phyloP scores from a whole-genome alignment of 169 alveolate genomes.

The Eimeria falciformis region DNA sequence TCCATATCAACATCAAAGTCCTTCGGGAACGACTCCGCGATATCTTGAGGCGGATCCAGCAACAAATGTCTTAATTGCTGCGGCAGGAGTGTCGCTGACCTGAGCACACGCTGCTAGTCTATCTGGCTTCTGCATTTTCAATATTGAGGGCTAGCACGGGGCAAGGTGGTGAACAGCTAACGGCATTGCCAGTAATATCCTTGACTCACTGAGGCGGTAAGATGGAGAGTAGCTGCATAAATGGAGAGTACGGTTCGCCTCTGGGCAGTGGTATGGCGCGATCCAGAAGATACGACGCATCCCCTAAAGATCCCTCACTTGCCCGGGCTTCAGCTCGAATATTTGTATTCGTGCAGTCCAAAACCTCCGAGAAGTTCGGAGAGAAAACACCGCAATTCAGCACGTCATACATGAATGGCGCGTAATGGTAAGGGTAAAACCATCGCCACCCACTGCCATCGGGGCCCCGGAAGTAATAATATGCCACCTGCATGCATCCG shows the following conservation, averaged over 20 bases:
- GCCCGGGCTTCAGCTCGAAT: background rate
- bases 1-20: conserved; percentile 86
- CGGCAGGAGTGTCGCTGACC: conserved; percentile 71
- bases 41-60: conserved; percentile 63
- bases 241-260: conserved; percentile 96
- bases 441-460: conserved; percentile 95
- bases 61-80: conserved; percentile 28
- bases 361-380: conserved; percentile 10
- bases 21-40: conserved; percentile 69
- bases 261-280: conserved; percentile 73
- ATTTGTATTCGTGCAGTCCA: background rate
- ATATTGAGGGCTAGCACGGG: background rate
- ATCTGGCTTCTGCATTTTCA: background rate
- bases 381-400: conserved; percentile 77
- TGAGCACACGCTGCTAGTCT: background rate
- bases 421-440: conserved; percentile 99
- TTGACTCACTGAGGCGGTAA: conserved; percentile 94
- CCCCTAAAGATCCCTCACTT: background rate
- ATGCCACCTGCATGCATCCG: conserved; percentile 61
- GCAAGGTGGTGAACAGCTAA: background rate
- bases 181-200: background rate
- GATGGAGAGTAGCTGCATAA: conserved; percentile 97
- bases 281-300: conserved; percentile 32
- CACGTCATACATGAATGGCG: conserved; percentile 98
- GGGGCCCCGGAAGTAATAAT: conserved; percentile 78